A percentile compares a stretch with the other conserved stretches of the same genome.
These are phyloP conservation scores for Neltuma alba DNA, from an alignment of 306 rosid genomes.

Conservation along the genomic window DNA sequence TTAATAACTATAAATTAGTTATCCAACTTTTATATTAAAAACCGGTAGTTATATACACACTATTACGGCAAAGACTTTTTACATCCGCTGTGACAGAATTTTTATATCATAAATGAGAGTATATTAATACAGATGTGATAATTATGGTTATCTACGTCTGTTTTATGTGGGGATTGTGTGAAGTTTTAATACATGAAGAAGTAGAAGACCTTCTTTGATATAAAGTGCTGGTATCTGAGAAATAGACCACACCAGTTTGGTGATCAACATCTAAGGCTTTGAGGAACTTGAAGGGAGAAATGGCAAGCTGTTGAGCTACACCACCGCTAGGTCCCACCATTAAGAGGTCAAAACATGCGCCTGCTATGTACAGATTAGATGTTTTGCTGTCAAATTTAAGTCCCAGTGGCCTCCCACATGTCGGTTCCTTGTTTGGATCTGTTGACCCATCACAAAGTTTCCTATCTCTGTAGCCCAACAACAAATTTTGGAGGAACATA, in stretches of 20 bases:
- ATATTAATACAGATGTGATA: too few species aligned
- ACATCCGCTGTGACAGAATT: too few species aligned
- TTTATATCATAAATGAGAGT: too few species aligned
- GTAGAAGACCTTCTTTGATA: slow-evolving; percentile 51
- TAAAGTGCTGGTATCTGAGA: slow-evolving; percentile 52
- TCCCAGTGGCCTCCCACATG: slow-evolving; percentile 64
- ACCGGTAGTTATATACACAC: too few species aligned
- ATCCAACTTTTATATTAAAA: too few species aligned
- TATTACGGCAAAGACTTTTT: too few species aligned
- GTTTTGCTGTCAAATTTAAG: slow-evolving; percentile 22
- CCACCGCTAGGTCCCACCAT: slow-evolving; percentile 46
- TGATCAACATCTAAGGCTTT: slow-evolving; percentile 56
- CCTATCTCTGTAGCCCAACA: slow-evolving; percentile 35
- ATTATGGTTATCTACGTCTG: too few species aligned
- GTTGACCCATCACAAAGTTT: slow-evolving; percentile 50
- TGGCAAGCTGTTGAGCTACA: slow-evolving; percentile 39
- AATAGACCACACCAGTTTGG: slow-evolving; percentile 47
- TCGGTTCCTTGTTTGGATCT: slow-evolving; percentile 32
- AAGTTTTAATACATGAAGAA: not conserved
- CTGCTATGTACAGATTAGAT: slow-evolving; percentile 29
- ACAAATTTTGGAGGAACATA: not conserved
- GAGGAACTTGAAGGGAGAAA: slow-evolving; percentile 44
- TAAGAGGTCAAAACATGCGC: slow-evolving; percentile 59
- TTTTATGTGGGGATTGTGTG: not conserved
- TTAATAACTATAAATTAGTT: too few species aligned